These are phyloP conservation scores for Tolypocladium inflatum DNA, from an alignment of 2,329 filamentous ascomycete genomes.

Conservation along the genomic window DNA sequence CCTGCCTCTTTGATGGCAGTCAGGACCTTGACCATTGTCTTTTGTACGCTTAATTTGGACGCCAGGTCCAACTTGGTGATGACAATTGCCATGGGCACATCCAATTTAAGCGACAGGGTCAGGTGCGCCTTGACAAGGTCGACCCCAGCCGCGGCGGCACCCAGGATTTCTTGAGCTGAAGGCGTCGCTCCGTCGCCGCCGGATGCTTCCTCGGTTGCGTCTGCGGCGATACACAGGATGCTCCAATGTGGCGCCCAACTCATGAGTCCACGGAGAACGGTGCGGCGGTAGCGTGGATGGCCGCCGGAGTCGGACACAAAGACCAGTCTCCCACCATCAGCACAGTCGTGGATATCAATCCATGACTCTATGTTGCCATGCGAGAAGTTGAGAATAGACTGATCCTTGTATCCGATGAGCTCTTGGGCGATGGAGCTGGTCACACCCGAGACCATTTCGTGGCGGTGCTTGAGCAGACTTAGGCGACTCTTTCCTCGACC, in stretches of 20 bases:
- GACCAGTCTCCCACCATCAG: conserved; percentile 65
- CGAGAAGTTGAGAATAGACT: conserved; percentile 68
- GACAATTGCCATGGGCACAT: conserved; percentile 67
- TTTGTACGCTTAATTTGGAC: conserved; percentile 59
- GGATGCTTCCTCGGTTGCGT: conserved; percentile 46
- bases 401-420: conserved; percentile 68
- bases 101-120: conserved; percentile 72
- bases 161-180: conserved; percentile 40
- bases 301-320: conserved; percentile 91
- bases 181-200: conserved; percentile 29
- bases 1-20: conserved; percentile 68
- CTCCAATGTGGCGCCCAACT: conserved; percentile 97
- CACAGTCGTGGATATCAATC: conserved; percentile 82
- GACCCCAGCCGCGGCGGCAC: conserved; percentile 44
- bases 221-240: conserved; percentile 75
- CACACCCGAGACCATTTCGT: conserved; percentile 84
- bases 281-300: conserved; percentile 79
- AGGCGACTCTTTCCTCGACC: conserved; percentile 83
- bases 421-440: conserved; percentile 95
- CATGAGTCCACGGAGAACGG: conserved; percentile 79
- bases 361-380: conserved; percentile 82
- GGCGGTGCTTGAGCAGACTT: conserved; percentile 81
- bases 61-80: conserved; percentile 90
- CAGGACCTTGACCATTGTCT: conserved; percentile 63
- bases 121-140: conserved; percentile 74